Evolutionary conservation across 129 eudicot genomes (phyloP).

Genomic region (Flaveria linearis): DNA sequence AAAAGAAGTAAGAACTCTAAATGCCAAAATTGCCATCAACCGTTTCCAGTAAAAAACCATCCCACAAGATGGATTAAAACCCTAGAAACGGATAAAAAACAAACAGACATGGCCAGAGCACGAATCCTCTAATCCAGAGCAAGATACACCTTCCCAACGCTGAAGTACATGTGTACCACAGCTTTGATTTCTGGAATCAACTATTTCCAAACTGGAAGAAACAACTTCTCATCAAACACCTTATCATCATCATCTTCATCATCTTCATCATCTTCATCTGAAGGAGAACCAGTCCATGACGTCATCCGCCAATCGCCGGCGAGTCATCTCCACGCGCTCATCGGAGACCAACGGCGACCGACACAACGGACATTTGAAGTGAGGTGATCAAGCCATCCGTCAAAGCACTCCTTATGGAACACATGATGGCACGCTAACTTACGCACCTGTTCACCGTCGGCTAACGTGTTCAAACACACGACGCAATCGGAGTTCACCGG

Average conservation of each 20-base stretch:
- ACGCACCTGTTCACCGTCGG: constrained; percentile 66
- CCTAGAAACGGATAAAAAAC: constrained; percentile 35
- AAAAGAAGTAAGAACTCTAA: constrained; percentile 12
- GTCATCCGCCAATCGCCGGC: constrained; percentile 52
- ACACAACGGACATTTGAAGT: constrained; percentile 78
- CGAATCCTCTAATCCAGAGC: constrained; percentile 17
- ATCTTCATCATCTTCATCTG: constrained; percentile 20
- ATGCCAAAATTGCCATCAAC: constrained; percentile 34
- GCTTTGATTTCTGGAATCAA: constrained; percentile 1
- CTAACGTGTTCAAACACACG: constrained; percentile 63
- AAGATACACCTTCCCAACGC: neutral
- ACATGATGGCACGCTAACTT: constrained; percentile 70
- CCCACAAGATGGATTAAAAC: constrained; percentile 20
- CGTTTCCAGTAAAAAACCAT: constrained; percentile 27
- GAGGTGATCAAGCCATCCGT: constrained; percentile 74
- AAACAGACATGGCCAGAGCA: constrained; percentile 8
- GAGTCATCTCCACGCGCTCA: constrained; percentile 50
- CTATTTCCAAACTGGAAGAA: constrained; percentile 11
- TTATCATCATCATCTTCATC: constrained; percentile 18
- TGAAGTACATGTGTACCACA: constrained; percentile 6
- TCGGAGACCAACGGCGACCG: constrained; percentile 48
- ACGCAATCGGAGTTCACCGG: constrained; percentile 44
- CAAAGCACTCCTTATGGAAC: constrained; percentile 79
- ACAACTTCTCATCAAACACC: neutral
- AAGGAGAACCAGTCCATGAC: constrained; percentile 51